A percentile compares a stretch with the other conserved stretches of the same genome.
These are phyloP conservation scores for Fraxinus ornus DNA, from an alignment of 305 asterid species.

Conservation along the genomic window DNA sequence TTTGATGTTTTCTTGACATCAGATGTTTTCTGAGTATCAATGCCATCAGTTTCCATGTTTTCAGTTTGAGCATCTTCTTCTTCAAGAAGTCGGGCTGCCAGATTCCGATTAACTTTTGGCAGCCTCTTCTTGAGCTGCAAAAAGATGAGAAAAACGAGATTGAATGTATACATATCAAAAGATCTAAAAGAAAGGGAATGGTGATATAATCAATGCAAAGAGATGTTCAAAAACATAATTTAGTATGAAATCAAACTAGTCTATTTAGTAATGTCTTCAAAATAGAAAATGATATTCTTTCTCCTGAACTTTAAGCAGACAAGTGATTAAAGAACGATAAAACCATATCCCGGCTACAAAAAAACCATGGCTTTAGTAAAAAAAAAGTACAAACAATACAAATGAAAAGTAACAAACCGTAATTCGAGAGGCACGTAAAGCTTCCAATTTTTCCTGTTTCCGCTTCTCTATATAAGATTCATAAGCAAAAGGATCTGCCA, in stretches of 20 bases:
- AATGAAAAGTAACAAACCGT: slow-evolving; percentile 56
- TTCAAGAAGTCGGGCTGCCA: slow-evolving; percentile 57
- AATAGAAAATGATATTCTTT: not conserved
- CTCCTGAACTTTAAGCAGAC: not conserved
- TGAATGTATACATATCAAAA: not conserved
- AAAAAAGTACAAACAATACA: not conserved
- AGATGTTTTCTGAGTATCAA: slow-evolving; percentile 43
- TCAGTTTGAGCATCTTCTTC: slow-evolving; percentile 68
- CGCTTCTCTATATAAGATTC: slow-evolving; percentile 65
- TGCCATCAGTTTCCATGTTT: slow-evolving; percentile 44
- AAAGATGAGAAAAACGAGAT: slow-evolving; percentile 7
- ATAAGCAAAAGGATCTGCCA: slow-evolving; percentile 75
- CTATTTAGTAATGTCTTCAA: not conserved
- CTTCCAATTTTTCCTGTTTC: slow-evolving; percentile 64
- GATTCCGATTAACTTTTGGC: slow-evolving; percentile 69
- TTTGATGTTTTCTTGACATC: slow-evolving; percentile 60
- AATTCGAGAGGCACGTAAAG: slow-evolving; percentile 63
- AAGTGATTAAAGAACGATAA: not conserved
- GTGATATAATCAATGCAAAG: not conserved
- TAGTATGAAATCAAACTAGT: not conserved
- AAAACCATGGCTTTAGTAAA: not conserved
- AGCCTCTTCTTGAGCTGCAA: slow-evolving; percentile 68
- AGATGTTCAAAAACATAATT: not conserved
- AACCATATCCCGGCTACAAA: not conserved
- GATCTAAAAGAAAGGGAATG: not conserved